A percentile compares a stretch with the other conserved stretches of the same genome.
Conservation (phyloP, 2,329 filamentous ascomycete species). For the Phialocephala sp. region DNA sequence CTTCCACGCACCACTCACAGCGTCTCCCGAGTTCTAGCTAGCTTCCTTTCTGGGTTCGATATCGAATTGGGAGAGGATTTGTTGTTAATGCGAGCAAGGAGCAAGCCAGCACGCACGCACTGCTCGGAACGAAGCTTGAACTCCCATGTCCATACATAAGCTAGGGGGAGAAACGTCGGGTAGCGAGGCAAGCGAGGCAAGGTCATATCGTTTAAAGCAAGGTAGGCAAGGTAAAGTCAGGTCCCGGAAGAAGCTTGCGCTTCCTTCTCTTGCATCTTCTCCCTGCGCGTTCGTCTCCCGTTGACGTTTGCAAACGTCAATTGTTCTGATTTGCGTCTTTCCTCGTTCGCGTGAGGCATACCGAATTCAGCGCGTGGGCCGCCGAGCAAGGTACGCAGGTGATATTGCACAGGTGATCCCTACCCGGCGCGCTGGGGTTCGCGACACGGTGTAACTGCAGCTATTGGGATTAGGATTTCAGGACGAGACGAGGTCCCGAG, state of each 20-base stretch:
- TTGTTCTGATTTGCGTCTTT: background rate
- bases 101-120: too few species aligned
- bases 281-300: background rate
- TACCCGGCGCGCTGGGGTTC: background rate
- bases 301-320: background rate
- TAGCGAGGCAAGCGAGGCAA: too few species aligned
- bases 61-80: too few species aligned
- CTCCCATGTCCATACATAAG: background rate
- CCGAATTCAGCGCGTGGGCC: too few species aligned
- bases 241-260: background rate
- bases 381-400: background rate
- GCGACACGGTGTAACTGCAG: background rate
- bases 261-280: background rate
- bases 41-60: background rate
- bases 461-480: background rate
- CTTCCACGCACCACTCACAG: background rate
- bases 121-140: background rate
- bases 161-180: too few species aligned
- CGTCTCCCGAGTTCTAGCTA: background rate
- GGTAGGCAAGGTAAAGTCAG: background rate
- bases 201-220: too few species aligned
- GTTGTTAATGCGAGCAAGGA: background rate
- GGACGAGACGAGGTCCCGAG: background rate
- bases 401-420: conserved; percentile 2
- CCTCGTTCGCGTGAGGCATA: background rate